phyloP scores from a whole-genome alignment of 257 asterid species.

The Pogostemon cablin region DNA sequence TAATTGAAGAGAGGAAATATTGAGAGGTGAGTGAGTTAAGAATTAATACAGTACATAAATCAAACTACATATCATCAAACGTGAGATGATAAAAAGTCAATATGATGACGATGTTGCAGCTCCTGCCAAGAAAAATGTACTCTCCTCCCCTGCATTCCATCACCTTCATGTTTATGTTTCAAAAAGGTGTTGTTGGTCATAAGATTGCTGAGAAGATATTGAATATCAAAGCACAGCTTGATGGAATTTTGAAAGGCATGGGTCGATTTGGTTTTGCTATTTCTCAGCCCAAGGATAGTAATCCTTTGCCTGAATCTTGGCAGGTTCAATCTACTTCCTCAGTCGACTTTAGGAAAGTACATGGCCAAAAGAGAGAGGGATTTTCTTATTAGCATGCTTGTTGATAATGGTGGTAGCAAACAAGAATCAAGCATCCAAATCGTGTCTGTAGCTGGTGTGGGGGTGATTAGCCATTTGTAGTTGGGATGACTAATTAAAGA shows the following conservation, averaged over 20 bases:
- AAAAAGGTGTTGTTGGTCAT: neutral
- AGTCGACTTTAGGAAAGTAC: conserved; percentile 16
- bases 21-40: too few species aligned
- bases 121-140: neutral
- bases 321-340: neutral
- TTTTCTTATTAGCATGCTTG: too few species aligned
- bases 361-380: neutral
- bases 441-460: too few species aligned
- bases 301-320: neutral
- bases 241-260: neutral
- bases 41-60: too few species aligned
- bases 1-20: too few species aligned
- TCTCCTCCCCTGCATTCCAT: too few species aligned
- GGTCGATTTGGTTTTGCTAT: conserved; percentile 8
- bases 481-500: too few species aligned
- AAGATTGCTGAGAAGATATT: conserved; percentile 3
- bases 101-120: neutral
- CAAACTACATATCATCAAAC: too few species aligned
- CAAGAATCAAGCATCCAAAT: too few species aligned
- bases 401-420: too few species aligned
- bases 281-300: neutral
- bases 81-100: neutral
- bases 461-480: too few species aligned
- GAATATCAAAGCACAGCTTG: conserved; percentile 19
- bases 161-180: too few species aligned